Evolutionary conservation across 352 stramenopile genomes (phyloP), one percentile per base, ranked within the genome.

Genomic region (Phytophthora capsici): DNA sequence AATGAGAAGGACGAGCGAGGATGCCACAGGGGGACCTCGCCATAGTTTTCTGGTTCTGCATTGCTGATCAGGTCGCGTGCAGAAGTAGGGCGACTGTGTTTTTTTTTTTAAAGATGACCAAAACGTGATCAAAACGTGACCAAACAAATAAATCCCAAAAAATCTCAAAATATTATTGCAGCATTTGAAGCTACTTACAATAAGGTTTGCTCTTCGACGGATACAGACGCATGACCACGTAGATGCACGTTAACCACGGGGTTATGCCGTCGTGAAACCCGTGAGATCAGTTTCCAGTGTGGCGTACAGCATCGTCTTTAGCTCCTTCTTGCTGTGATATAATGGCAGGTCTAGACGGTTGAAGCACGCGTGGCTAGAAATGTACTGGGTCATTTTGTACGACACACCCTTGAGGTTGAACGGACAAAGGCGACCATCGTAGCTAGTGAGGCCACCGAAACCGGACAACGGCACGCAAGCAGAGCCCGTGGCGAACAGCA

Each of bases 271-370:
- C 28, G 85, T 91, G 43, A 93, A 91, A 4, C 82, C 82, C 26
- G 82, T 89, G 46, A 83, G 63, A n/a, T 93, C 79, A 0, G 79
- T 86, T 19, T 90, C 76, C 40, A 91, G 51, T 12, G 82, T 77
- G 14, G 77, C 81, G 19, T 89, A 87, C 41, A 93, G 38, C 58
- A 90, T 78, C 13, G 41, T 82, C 51, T 80, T 77, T 17, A 93
- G 52, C 54, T 98, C 88, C 23, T 89, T 84, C 72, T 95, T 98
- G 23, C 76, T 90, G 12, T 90, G 79, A 64, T 98, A 99, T 9
- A 98, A 58, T 10, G 97, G 96, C 16, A 99, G 75, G 82, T 99
- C 97, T 53, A 99, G 94, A 2, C 80, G 85, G 46, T 95, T 93
- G 59, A 91, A 95, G 57, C 86, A 94, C 26, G 86, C 80, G 54